Evolutionary conservation across 768 basidiomycete genomes (phyloP), one percentile per base, ranked within the genome.

Genomic region (Myochromella boudieri): DNA sequence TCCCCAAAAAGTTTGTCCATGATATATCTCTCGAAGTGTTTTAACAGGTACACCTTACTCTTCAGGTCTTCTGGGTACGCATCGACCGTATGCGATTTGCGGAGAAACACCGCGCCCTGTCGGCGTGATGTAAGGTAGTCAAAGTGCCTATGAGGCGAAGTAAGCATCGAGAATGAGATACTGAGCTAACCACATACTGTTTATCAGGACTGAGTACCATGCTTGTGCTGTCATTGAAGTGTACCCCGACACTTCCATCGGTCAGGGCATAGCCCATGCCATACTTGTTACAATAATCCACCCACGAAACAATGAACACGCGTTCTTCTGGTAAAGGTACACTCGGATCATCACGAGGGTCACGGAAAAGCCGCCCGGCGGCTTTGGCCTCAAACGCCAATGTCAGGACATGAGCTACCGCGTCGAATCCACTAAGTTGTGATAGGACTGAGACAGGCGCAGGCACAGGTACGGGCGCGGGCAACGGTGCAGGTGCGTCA

Each of bases 251-350:
- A 17, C 89, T 88, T 3, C 95, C 94, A 60, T 99, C 94, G 15
- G 93, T 95, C 60, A 98, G 72, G 3, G 93, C 92, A 64, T 97
- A 98, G 1, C 95, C 97, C 91, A 97, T 98, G n/a, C 95, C 97
- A 67, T 97, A 99, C 74, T 97, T 97, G 68, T 94, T 91, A 64
- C 92, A 95, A 62, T 98, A 98, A 65, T 98, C 97, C 32, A 98
- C 88, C 97, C 97, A 98, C n/a, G 90, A 91, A 2, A 89, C 91
- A 53, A 99, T 93, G 68, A 97, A 98, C 36, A 95, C 87, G 42
- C 77, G 77, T 48, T 91, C 88, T 14, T 82, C 76, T 0, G 75
- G 76, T 2, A 91, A 56, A 27, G 68, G 70, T 11, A 65, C 57
- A 32, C 65, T 57, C 1, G 59, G 65, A 22, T 82, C 82, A 34